phyloP scores from a whole-genome alignment of 2,329 filamentous ascomycete genomes.

The Aspergillus intermedius region DNA sequence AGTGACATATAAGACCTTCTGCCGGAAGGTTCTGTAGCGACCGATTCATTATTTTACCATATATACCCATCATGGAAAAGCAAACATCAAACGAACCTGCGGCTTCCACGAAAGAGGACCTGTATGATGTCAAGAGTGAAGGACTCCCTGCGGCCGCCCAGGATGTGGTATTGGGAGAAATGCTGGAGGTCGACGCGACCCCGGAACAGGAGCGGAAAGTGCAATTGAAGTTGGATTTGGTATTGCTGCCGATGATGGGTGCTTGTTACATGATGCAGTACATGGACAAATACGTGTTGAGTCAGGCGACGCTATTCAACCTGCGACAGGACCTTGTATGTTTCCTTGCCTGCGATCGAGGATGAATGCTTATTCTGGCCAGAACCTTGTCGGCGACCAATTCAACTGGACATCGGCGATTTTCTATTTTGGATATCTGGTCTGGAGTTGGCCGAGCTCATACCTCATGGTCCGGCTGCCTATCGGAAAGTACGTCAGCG shows the following conservation, averaged over 20 bases:
- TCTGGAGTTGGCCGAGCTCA: conserved; percentile 35
- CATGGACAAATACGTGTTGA: conserved; percentile 28
- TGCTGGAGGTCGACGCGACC: conserved; percentile 16
- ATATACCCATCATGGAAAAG: conserved; percentile 14
- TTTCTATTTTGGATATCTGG: conserved; percentile 32
- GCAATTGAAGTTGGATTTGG: conserved; percentile 21
- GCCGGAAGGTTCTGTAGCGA: background rate
- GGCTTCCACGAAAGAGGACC: conserved; percentile 1
- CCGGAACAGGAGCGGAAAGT: conserved; percentile 21
- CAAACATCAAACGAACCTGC: conserved; percentile 2
- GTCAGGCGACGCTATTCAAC: conserved; percentile 22
- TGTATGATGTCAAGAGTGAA: conserved; percentile 14
- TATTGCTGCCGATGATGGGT: conserved; percentile 23
- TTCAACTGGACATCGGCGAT: conserved; percentile 27
- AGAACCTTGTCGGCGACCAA: conserved; percentile 21
- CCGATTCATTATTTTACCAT: too few species aligned
- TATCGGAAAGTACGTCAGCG: conserved; percentile 22
- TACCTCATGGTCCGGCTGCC: conserved; percentile 30
- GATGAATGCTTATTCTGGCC: background rate
- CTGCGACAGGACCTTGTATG: conserved; percentile 18
- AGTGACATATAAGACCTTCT: background rate
- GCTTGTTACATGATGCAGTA: conserved; percentile 24
- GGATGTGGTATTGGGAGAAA: conserved; percentile 22
- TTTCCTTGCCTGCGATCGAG: background rate
- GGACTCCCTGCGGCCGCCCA: conserved; percentile 8